Base-by-base conservation (phyloP, 192 early-diverging fungal species). In the Phycomyces nitens region DNA sequence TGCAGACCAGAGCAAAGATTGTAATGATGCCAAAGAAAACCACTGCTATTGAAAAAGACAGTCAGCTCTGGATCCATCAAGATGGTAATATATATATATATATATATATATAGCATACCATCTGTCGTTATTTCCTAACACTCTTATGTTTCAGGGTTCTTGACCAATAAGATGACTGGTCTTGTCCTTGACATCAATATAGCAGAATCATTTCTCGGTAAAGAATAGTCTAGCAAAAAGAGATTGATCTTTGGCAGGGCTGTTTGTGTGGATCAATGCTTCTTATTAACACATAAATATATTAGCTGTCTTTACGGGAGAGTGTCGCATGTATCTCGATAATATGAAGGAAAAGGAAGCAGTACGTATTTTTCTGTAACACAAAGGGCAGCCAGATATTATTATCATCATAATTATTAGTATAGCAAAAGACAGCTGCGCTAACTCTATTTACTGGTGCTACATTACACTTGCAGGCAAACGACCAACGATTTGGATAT, bases 401-500 rank as follows among this genome's bases (percentile, higher is more conserved):
- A n/a, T n/a, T n/a, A 21, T 23, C 38, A 23, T n/a, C 2, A 51
- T 22, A 20, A 26, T 39, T 49, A n/a, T n/a, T n/a, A n/a, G n/a
- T n/a, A n/a, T 41, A 39, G 20, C 38, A 27, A 9, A 27, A 9
- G 16, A 10, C 18, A 27, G 29, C 4, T 56, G n/a, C 20, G 18
- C 27, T 39, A 27, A 38, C 21, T 40, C 8, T 21, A 18, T 20
- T 0, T 27, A n/a, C 10, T 6, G 39, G 18, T 39, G 34, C 39
- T 10, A 40, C 39, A 26, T 55, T 53, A 23, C 24, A 42, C 27
- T 53, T 16, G 23, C 44, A 68, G 66, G 66, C 72, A 38, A 53
- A 68, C 15, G 65, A 69, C 24, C 72, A 73, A 29, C 56, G 72
- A n/a, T 73, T 68, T 34, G 72, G 72, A 7, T 73, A 73, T 61